These are phyloP conservation scores for Cyclotella sp. DNA, from an alignment of 108 stramenopile species.

Conservation along the genomic window DNA sequence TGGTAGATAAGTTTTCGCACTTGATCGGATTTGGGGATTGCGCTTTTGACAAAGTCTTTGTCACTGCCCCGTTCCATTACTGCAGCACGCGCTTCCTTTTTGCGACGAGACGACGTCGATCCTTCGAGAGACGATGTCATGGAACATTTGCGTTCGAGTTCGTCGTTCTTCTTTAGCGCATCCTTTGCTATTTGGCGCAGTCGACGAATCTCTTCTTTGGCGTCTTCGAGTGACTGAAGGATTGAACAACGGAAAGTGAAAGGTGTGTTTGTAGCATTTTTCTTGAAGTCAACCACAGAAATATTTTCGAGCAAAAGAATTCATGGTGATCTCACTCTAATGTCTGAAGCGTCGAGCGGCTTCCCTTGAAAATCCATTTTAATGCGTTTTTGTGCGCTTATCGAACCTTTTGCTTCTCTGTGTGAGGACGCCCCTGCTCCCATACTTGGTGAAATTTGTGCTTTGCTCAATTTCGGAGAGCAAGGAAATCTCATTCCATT, in stretches of 20 bases:
- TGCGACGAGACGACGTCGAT: slow-evolving; percentile 19
- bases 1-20: slow-evolving; percentile 68
- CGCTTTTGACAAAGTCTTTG: slow-evolving; percentile 47
- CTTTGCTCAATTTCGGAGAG: slow-evolving; percentile 7
- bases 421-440: slow-evolving; percentile 43
- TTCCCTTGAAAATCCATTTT: slow-evolving; percentile 25
- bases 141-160: slow-evolving; percentile 29
- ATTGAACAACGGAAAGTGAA: neutral
- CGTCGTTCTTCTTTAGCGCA: slow-evolving; percentile 32
- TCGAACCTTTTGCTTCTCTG: slow-evolving; percentile 10
- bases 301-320: neutral
- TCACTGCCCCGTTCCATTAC: slow-evolving; percentile 48
- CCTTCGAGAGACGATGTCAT: slow-evolving; percentile 15
- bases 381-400: neutral
- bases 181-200: slow-evolving; percentile 49
- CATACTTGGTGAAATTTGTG: slow-evolving; percentile 21
- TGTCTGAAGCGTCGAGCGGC: slow-evolving; percentile 45
- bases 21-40: slow-evolving; percentile 63
- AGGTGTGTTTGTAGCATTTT: neutral
- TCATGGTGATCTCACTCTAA: slow-evolving; percentile 13
- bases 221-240: slow-evolving; percentile 44
- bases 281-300: neutral
- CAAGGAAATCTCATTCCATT: slow-evolving; percentile 9
- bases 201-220: slow-evolving; percentile 51
- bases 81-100: slow-evolving; percentile 54